Conservation (phyloP, 257 asterid species). For the Dorcoceras hygrometricum region DNA sequence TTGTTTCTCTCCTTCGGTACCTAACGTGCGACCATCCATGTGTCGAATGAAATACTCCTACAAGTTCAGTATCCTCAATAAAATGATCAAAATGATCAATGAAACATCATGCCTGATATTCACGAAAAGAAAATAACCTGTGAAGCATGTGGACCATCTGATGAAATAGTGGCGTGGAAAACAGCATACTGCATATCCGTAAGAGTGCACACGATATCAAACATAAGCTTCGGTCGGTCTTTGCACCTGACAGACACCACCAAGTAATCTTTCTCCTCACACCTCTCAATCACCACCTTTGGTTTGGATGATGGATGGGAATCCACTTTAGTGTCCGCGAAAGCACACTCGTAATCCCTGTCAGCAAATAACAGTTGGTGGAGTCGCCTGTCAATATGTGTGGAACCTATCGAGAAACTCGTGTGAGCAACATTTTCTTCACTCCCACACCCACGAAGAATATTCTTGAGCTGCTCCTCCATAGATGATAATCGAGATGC, state of each 20-base stretch:
- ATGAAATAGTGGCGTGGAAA: conserved; percentile 83
- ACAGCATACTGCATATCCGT: conserved; percentile 91
- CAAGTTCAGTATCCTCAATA: conserved; percentile 12
- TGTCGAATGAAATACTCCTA: conserved; percentile 91
- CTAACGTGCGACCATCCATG: conserved; percentile 77
- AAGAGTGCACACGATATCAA: conserved; percentile 94
- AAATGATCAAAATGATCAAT: background rate
- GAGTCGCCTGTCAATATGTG: conserved; percentile 82
- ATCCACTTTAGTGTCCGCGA: conserved; percentile 32
- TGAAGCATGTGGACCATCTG: conserved; percentile 81
- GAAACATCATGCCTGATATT: background rate
- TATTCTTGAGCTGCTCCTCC: conserved; percentile 80
- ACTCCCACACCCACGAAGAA: conserved; percentile 55
- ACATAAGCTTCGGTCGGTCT: conserved; percentile 93
- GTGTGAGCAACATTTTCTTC: conserved; percentile 50
- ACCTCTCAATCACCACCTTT: conserved; percentile 60
- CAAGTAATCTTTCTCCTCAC: conserved; percentile 83
- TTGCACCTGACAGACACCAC: conserved; percentile 87
- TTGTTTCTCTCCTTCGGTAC: conserved; percentile 64
- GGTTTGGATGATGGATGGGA: conserved; percentile 40
- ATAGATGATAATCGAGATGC: conserved; percentile 58
- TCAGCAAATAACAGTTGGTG: conserved; percentile 90
- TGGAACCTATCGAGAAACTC: conserved; percentile 61
- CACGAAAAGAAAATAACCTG: conserved; percentile 48
- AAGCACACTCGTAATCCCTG: conserved; percentile 68